Base-by-base conservation (phyloP, 768 basidiomycete genomes). In the Termitomyces bulborhizus region DNA sequence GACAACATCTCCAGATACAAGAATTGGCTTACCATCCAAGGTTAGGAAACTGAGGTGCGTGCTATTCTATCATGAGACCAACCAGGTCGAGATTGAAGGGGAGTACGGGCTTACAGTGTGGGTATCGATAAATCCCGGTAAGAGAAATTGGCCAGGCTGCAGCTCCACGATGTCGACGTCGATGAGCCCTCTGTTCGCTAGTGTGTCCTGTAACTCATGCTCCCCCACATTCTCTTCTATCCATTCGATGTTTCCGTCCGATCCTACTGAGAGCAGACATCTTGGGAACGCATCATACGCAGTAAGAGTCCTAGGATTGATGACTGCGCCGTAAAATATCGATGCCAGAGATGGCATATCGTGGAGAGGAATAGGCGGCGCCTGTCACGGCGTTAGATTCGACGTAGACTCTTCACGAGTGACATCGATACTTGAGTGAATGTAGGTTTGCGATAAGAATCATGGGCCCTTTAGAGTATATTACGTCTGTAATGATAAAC, bases 81-180 rank as follows among this genome's bases (percentile, higher is more conserved):
- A 36, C 43, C 21, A 51, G 29, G n/a, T 16, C n/a, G 21, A 21
- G 1, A 9, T 32, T 18, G 26, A 40, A 24, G 16, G 4, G 13
- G 7, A 4, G 11, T 8, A 18, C 29, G 4, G n/a, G 68, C 86
- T 66, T 65, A 93, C 93, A 34, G 88, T 90, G 70, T 96, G 93
- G 31, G 93, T 96, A 74, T 97, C 94, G 52, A 95, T 74, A 67
- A 96, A 83, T 3, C 94, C 94, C 6, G 94, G 94, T 64, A 92
- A 81, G 54, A 96, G 63, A 65, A 93, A 94, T 59, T 85, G 76
- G 15, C 82, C 82, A 3, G 75, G 68, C 11, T 67, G 68, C 46
- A 85, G 64, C n/a, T 54, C 54, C 8, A 79, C 64, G 4, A 83
- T 63, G 18, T 78, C 67, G 6, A 78, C 65, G 42, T 79, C 71